Evolutionary conservation across 805 yeast genomes (phyloP).

Genomic region (Hanseniaspora clermontiae): DNA sequence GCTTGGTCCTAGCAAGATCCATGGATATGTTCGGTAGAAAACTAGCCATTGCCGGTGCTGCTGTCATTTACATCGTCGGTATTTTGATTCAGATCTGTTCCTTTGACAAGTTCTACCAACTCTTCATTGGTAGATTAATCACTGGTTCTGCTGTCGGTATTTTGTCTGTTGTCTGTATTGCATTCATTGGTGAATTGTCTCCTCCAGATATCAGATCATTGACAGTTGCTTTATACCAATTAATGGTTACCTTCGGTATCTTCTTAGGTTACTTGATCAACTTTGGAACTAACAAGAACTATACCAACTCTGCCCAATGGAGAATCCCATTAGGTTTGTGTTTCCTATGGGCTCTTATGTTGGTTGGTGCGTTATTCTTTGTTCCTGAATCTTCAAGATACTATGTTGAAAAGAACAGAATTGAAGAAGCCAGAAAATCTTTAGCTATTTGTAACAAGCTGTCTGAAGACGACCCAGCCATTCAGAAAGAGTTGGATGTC

Average conservation of each 20-base stretch:
- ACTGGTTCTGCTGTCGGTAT: slow-evolving; percentile 68
- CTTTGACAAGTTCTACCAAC: slow-evolving; percentile 43
- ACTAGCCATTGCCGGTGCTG: slow-evolving; percentile 39
- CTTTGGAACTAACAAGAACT: slow-evolving; percentile 40
- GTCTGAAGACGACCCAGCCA: slow-evolving; percentile 34
- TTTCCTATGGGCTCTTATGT: slow-evolving; percentile 30
- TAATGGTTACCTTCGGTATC: slow-evolving; percentile 51
- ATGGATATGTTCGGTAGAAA: slow-evolving; percentile 54
- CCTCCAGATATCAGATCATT: slow-evolving; percentile 52
- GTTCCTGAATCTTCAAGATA: slow-evolving; percentile 64
- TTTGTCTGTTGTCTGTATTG: slow-evolving; percentile 58
- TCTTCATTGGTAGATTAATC: slow-evolving; percentile 52
- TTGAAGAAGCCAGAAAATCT: slow-evolving; percentile 43
- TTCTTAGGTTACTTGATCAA: slow-evolving; percentile 57
- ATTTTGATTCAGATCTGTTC: slow-evolving; percentile 48
- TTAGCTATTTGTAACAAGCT: slow-evolving; percentile 42
- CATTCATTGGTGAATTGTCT: slow-evolving; percentile 48
- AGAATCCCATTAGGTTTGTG: slow-evolving; percentile 49
- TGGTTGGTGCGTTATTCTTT: slow-evolving; percentile 36
- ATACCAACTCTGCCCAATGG: slow-evolving; percentile 45
- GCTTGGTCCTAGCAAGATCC: slow-evolving; percentile 40
- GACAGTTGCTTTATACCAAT: slow-evolving; percentile 48
- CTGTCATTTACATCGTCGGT: slow-evolving; percentile 49
- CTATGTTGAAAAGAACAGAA: slow-evolving; percentile 36
- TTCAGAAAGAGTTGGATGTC: slow-evolving; percentile 37